Conservation (phyloP, 495 filamentous ascomycete genomes). For the Usnea hakonensis region DNA sequence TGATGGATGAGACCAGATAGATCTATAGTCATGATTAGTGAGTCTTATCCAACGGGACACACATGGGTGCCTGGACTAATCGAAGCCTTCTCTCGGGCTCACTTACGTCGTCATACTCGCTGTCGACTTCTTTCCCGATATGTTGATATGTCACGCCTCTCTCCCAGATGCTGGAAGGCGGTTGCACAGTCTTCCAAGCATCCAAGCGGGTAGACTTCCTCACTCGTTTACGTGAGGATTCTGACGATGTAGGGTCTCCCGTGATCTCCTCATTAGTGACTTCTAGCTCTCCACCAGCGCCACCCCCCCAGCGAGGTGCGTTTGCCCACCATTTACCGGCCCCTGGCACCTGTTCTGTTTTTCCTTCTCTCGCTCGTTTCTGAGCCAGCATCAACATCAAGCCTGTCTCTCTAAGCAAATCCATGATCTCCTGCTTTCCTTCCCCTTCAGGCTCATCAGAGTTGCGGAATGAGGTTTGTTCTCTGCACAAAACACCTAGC, state of each 20-base stretch:
- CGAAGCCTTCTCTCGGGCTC: background rate
- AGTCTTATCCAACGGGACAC: background rate
- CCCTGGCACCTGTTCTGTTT: constrained; percentile 55
- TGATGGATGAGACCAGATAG: constrained; percentile 72
- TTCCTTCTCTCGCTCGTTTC: constrained; percentile 68
- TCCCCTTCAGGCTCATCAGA: constrained; percentile 35
- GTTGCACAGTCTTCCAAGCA: constrained; percentile 42
- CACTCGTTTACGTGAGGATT: constrained; percentile 9
- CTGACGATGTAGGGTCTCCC: constrained; percentile 14
- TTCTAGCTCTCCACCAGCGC: constrained; percentile 56
- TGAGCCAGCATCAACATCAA: constrained; percentile 71
- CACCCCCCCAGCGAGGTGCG: constrained; percentile 68
- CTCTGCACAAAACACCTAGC: constrained; percentile 48
- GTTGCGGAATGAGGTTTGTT: constrained; percentile 47
- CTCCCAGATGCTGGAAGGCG: constrained; percentile 66
- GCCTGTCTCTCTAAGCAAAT: constrained; percentile 66
- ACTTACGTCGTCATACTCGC: constrained; percentile 50
- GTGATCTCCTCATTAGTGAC: constrained; percentile 30
- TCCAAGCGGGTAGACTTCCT: constrained; percentile 27
- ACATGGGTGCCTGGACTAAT: background rate
- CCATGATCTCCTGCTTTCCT: constrained; percentile 51
- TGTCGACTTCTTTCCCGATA: constrained; percentile 53
- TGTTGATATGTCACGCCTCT: constrained; percentile 62
- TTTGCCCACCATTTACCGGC: constrained; percentile 78
- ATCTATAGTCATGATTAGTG: constrained; percentile 41